Evolutionary conservation across 768 basidiomycete species (phyloP).

Genomic region (Tricholoma sp.): DNA sequence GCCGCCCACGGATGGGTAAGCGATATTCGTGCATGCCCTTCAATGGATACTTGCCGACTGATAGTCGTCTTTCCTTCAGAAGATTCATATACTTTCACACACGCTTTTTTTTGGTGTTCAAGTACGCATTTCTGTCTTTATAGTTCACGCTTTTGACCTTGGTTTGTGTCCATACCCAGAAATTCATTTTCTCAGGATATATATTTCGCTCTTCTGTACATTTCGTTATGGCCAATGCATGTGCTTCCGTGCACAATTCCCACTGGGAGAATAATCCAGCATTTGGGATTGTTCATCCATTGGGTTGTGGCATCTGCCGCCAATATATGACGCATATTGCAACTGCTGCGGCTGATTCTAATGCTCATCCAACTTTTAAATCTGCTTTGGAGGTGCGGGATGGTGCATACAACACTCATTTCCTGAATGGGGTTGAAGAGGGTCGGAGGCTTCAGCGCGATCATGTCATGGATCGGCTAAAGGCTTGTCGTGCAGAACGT

Average conservation of each 20-base stretch:
- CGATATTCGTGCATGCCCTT: neutral
- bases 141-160: neutral
- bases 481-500: conserved; percentile 15
- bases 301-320: conserved; percentile 9
- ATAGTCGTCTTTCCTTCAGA: neutral
- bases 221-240: neutral
- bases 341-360: conserved; percentile 3
- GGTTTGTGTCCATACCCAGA: neutral
- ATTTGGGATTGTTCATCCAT: conserved; percentile 14
- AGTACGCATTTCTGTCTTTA: neutral
- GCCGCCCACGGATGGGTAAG: neutral
- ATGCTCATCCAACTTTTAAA: conserved; percentile 8
- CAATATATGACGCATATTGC: conserved; percentile 15
- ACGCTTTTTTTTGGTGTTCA: neutral
- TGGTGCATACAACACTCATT: conserved; percentile 7
- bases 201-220: neutral
- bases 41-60: neutral
- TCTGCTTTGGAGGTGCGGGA: conserved; percentile 11
- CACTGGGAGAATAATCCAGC: conserved; percentile 12
- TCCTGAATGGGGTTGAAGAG: conserved; percentile 10
- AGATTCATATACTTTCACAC: neutral
- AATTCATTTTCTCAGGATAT: neutral
- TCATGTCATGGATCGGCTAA: conserved; percentile 8
- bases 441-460: conserved; percentile 10
- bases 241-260: neutral